phyloP scores from a whole-genome alignment of 2,329 filamentous ascomycete genomes.

The Monosporascus sp. region DNA sequence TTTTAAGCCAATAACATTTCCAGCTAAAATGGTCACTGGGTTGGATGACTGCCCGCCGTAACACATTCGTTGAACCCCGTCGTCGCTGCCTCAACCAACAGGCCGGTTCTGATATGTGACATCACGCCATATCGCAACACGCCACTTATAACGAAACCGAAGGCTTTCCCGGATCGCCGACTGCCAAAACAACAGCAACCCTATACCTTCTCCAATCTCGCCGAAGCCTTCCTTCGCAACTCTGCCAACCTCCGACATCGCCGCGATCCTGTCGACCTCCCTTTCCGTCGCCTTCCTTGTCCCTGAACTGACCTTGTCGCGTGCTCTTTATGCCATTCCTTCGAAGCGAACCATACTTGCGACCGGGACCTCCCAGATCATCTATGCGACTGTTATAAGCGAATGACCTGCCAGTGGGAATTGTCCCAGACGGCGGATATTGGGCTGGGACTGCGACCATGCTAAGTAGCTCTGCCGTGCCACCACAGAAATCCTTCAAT shows the following conservation, averaged over 20 bases:
- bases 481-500: slow-evolving; percentile 48
- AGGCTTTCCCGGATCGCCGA: background rate
- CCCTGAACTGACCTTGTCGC: background rate
- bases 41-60: too few species aligned
- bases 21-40: too few species aligned
- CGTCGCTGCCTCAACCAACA: too few species aligned
- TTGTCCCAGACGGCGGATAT: background rate
- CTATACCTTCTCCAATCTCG: slow-evolving; percentile 8
- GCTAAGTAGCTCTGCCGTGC: slow-evolving; percentile 49
- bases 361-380: background rate
- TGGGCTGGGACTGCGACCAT: slow-evolving; percentile 30
- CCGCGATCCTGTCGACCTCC: too few species aligned
- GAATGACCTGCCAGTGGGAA: slow-evolving; percentile 12
- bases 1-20: too few species aligned
- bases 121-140: too few species aligned
- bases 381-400: slow-evolving; percentile 7
- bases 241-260: background rate
- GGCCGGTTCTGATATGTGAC: too few species aligned
- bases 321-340: background rate
- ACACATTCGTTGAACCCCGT: too few species aligned
- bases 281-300: too few species aligned
- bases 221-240: slow-evolving; percentile 5
- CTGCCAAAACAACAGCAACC: background rate
- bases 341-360: background rate
- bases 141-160: background rate